Conservation (phyloP, 495 filamentous ascomycete species). For the Pseudoneurospora amorphoporcata region DNA sequence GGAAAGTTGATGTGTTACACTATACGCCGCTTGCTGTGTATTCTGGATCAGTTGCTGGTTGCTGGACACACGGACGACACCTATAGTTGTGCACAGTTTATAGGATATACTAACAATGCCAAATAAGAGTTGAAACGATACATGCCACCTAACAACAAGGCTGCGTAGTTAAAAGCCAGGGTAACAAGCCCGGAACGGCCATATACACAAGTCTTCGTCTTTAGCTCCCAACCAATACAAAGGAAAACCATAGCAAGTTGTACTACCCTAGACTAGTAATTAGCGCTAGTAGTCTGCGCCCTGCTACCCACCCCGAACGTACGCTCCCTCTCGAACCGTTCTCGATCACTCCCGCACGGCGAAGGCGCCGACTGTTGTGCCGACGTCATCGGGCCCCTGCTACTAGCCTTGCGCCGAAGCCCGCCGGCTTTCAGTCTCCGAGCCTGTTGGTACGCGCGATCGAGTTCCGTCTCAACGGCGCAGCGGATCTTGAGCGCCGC, state of each 20-base stretch:
- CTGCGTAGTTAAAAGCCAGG: neutral
- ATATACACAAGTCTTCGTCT: neutral
- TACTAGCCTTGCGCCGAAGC: constrained; percentile 28
- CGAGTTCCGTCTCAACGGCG: constrained; percentile 77
- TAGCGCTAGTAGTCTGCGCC: neutral
- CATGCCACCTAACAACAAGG: neutral
- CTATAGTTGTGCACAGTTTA: neutral
- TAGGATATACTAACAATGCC: neutral
- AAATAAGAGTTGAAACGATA: neutral
- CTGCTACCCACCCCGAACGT: neutral
- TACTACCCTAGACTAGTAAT: neutral
- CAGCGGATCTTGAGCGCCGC: constrained; percentile 74
- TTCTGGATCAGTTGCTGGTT: neutral
- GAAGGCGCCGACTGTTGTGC: neutral
- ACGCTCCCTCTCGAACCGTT: neutral
- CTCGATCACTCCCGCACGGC: constrained; percentile 1
- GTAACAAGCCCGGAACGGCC: neutral
- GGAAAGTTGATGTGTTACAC: neutral
- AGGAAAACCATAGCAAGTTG: neutral
- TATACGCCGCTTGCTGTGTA: neutral
- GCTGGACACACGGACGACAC: neutral
- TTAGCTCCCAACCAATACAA: neutral
- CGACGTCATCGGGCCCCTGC: constrained; percentile 4
- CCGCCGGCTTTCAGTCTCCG: constrained; percentile 45
- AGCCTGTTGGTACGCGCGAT: constrained; percentile 71